phyloP scores from a whole-genome alignment of 2,329 filamentous ascomycete genomes.

The Epicoccum nigrum region DNA sequence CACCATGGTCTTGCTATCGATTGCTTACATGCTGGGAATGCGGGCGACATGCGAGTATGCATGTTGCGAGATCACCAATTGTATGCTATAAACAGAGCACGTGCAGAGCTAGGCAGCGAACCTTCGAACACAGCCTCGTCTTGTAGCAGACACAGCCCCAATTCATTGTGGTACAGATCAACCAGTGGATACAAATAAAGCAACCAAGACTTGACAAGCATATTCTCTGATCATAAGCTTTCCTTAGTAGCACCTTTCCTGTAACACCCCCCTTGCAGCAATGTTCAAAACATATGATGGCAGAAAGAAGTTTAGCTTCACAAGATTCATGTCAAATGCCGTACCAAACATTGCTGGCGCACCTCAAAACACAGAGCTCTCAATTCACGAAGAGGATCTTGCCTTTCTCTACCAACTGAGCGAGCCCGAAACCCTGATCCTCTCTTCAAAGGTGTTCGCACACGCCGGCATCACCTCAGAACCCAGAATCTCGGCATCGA shows the following conservation, averaged over 20 bases:
- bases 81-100: background rate
- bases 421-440: conserved; percentile 4
- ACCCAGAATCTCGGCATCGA: background rate
- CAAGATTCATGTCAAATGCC: conserved; percentile 7
- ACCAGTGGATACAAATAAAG: background rate
- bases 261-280: background rate
- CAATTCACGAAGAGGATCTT: conserved; percentile 3
- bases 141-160: background rate
- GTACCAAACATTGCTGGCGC: conserved; percentile 6
- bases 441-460: conserved; percentile 4
- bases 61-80: background rate
- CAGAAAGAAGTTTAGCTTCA: conserved; percentile 14
- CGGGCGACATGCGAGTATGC: too few relatives aligned
- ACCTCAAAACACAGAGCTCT: conserved; percentile 1
- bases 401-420: conserved; percentile 9
- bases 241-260: background rate
- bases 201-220: background rate
- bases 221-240: background rate
- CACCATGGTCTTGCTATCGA: too few relatives aligned
- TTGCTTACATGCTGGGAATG: too few relatives aligned
- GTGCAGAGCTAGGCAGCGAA: background rate
- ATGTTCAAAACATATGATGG: conserved; percentile 11
- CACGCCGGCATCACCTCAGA: conserved; percentile 11
- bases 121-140: background rate
- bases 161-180: background rate